phyloP scores from a whole-genome alignment of 371 early-diverging fungal species.

The Lichtheimia hyalospora region DNA sequence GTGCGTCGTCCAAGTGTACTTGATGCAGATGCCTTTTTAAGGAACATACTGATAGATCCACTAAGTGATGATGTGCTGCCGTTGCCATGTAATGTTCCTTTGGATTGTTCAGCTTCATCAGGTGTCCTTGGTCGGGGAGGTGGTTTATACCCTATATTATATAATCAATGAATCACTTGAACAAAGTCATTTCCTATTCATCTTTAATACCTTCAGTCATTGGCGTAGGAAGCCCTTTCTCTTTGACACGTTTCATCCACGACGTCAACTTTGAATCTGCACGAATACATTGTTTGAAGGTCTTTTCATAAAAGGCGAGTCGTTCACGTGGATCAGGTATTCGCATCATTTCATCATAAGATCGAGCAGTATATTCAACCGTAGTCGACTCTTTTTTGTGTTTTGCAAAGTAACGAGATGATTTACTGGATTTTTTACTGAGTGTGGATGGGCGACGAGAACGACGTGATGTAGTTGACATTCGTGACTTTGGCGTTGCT shows the following conservation, averaged over 20 bases:
- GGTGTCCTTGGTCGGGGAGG: conserved; percentile 13
- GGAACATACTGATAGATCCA: conserved; percentile 10
- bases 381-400: not conserved
- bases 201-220: conserved; percentile 12
- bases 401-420: conserved; percentile 10
- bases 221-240: conserved; percentile 16
- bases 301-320: conserved; percentile 37
- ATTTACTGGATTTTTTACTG: conserved; percentile 7
- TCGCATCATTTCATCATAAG: conserved; percentile 23
- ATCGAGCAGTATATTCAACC: not conserved
- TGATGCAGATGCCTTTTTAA: conserved; percentile 2
- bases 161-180: not conserved
- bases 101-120: not conserved
- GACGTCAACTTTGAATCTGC: conserved; percentile 11
- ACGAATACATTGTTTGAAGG: conserved; percentile 25
- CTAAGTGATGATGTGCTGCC: conserved; percentile 4
- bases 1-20: conserved; percentile 4
- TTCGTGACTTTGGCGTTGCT: conserved; percentile 5
- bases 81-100: not conserved
- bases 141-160: conserved; percentile 5
- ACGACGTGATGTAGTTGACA: conserved; percentile 4
- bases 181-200: too few species aligned
- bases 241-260: conserved; percentile 11
- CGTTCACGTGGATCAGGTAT: conserved; percentile 37
- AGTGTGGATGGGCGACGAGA: not conserved